These are phyloP conservation scores for Fistulifera pelliculosa DNA, from an alignment of 108 stramenopile species.

Conservation along the genomic window DNA sequence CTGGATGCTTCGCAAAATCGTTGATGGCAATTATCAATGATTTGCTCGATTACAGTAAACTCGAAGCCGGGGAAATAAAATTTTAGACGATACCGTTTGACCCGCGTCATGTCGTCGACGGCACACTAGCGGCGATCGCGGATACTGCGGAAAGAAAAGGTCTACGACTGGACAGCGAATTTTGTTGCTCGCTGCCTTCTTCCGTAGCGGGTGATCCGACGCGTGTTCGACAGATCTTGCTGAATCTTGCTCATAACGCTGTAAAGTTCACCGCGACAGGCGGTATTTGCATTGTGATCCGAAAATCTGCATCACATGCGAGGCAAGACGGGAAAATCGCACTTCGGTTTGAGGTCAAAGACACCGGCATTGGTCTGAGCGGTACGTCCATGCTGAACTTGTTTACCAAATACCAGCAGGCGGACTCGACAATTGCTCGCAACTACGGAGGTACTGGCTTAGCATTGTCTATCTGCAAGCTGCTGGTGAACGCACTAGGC, in stretches of 20 bases:
- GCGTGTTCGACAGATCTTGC: slow-evolving; percentile 40
- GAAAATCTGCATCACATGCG: not conserved
- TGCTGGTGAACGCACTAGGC: slow-evolving; percentile 34
- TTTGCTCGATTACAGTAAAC: slow-evolving; percentile 37
- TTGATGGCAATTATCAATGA: slow-evolving; percentile 44
- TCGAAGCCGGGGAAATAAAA: slow-evolving; percentile 45
- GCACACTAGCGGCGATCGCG: slow-evolving; percentile 23
- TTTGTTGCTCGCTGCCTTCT: not conserved
- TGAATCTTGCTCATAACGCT: slow-evolving; percentile 50
- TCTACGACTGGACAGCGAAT: no score
- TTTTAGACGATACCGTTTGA: slow-evolving; percentile 39
- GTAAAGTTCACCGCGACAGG: slow-evolving; percentile 47
- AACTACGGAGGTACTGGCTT: slow-evolving; percentile 49
- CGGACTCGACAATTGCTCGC: slow-evolving; percentile 28
- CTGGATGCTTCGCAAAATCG: slow-evolving; percentile 17
- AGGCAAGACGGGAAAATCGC: not conserved
- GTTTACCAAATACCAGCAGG: slow-evolving; percentile 43
- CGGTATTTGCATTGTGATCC: slow-evolving; percentile 10
- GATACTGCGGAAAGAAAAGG: no score
- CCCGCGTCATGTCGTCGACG: slow-evolving; percentile 21
- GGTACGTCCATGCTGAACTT: slow-evolving; percentile 15
- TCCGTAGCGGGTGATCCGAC: slow-evolving; percentile 37
- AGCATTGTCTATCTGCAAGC: slow-evolving; percentile 37
- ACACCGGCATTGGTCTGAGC: slow-evolving; percentile 47
- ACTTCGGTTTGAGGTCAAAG: slow-evolving; percentile 29